phyloP scores from a whole-genome alignment of 2,329 filamentous ascomycete genomes.

The Ophiostoma angusticollis region DNA sequence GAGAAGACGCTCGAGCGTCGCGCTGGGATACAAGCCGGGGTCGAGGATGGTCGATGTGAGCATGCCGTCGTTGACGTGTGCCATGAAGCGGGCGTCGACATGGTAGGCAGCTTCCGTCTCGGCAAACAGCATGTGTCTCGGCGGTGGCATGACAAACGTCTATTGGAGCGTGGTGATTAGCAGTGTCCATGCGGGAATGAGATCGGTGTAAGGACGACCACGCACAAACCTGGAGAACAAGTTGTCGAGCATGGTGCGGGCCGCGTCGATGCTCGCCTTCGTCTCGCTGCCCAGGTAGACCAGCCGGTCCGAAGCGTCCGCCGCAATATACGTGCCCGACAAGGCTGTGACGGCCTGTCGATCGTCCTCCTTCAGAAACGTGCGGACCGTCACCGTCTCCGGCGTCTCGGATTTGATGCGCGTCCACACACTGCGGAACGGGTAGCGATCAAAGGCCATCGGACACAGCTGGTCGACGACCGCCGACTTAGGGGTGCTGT shows the following conservation, averaged over 20 bases:
- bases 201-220: not conserved
- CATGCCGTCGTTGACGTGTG: constrained; percentile 18
- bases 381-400: constrained; percentile 7
- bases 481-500: not conserved
- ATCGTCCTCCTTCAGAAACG: constrained; percentile 11
- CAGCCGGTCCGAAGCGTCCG: constrained; percentile 9
- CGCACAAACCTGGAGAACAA: constrained; percentile 12
- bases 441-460: constrained; percentile 7
- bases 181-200: not conserved
- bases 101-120: constrained; percentile 14
- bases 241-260: constrained; percentile 13
- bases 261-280: not conserved
- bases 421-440: constrained; percentile 14
- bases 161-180: not conserved
- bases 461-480: constrained; percentile 12
- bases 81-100: constrained; percentile 19
- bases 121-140: constrained; percentile 16
- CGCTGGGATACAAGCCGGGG: constrained; percentile 9
- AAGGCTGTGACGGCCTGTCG: constrained; percentile 8
- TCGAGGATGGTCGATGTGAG: constrained; percentile 20
- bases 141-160: not conserved
- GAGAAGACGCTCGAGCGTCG: constrained; percentile 9
- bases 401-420: constrained; percentile 15
- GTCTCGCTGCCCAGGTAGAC: constrained; percentile 13
- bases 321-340: constrained; percentile 7